A percentile compares a stretch with the other conserved stretches of the same genome.
Conservation (phyloP, 148 eudicot genomes). For the Suaeda aralocaspica region DNA sequence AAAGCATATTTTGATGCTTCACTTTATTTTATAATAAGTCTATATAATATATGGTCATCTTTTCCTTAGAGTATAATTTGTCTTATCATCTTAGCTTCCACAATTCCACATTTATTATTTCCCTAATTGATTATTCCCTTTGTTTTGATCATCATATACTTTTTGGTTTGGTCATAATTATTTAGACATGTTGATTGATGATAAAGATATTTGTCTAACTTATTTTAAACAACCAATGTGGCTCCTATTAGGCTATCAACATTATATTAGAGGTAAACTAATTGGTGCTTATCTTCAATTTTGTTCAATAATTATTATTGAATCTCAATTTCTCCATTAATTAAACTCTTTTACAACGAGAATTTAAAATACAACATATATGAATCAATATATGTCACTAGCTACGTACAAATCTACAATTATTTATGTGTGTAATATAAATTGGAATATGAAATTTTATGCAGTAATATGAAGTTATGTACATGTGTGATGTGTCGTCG, state of each 20-base stretch:
- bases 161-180: slow-evolving; percentile 24
- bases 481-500: too few species aligned
- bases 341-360: too few species aligned
- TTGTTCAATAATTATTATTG: not conserved
- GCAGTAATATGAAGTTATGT: too few species aligned
- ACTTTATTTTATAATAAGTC: slow-evolving; percentile 1
- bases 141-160: slow-evolving; percentile 22
- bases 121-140: slow-evolving; percentile 17
- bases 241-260: not conserved
- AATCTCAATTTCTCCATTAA: too few species aligned
- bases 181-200: slow-evolving; percentile 7
- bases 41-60: not conserved
- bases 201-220: slow-evolving; percentile 10
- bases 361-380: too few species aligned
- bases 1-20: slow-evolving; percentile 21
- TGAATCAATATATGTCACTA: too few species aligned
- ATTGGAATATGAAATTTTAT: too few species aligned
- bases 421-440: too few species aligned
- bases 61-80: slow-evolving; percentile 15
- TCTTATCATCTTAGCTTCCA: slow-evolving; percentile 11
- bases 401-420: too few species aligned
- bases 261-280: not conserved
- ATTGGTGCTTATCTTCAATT: slow-evolving; percentile 9
- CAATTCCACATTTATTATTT: not conserved
- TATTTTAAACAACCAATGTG: not conserved